phyloP scores from a whole-genome alignment of 139 green algal genomes.

The Chlamydomonas applanata region DNA sequence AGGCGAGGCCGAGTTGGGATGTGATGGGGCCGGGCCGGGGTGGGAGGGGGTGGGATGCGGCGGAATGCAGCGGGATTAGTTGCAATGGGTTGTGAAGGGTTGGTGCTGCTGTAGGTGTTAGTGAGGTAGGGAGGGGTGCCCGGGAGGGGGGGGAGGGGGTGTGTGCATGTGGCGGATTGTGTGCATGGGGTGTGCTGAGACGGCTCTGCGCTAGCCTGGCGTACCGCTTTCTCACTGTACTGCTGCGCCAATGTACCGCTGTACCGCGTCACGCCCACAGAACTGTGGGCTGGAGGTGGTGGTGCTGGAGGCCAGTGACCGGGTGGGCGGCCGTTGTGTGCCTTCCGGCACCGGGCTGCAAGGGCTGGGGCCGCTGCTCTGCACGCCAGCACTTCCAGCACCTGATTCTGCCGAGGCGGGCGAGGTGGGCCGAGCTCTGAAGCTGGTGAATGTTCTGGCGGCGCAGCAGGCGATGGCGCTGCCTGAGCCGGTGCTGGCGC shows the following conservation, averaged over 20 bases:
- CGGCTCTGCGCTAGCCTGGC: too few species aligned
- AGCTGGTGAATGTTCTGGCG: background rate
- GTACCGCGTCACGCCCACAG: background rate
- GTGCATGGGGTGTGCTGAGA: too few species aligned
- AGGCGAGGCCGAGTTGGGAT: too few species aligned
- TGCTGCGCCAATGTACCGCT: too few species aligned
- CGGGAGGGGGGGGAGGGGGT: too few species aligned
- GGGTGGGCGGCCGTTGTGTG: background rate
- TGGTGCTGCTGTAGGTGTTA: background rate
- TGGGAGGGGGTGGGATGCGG: too few species aligned
- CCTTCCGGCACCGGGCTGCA: background rate
- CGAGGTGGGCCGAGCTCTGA: background rate
- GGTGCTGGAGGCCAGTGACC: slow-evolving; percentile 1
- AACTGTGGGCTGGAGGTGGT: background rate
- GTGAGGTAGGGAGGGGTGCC: too few species aligned
- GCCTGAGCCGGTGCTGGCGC: background rate
- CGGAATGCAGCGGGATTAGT: too few species aligned
- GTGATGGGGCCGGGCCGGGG: too few species aligned
- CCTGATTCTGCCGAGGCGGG: background rate
- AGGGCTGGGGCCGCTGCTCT: background rate
- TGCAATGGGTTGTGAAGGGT: background rate
- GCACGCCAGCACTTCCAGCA: background rate
- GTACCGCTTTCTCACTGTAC: too few species aligned
- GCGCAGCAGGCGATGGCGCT: background rate
- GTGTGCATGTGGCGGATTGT: too few species aligned